Evolutionary conservation across 1,139 yeast genomes (phyloP), one percentile per base, ranked within the genome.

Genomic region (Nakaseomyces nivariensis): DNA sequence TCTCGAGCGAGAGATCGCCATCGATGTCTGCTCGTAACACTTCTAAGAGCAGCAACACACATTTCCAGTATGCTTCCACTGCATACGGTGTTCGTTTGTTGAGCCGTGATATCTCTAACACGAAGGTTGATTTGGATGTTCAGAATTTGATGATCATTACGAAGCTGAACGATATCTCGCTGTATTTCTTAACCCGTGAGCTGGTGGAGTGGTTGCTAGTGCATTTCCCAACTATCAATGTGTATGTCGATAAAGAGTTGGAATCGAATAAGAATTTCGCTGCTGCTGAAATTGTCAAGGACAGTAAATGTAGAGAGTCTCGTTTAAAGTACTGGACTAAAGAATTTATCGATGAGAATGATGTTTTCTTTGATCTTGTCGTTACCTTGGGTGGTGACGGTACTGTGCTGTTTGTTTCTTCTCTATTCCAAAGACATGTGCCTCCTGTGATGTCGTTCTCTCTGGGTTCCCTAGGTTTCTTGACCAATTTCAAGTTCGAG

Each of bases 361-460:
- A 76, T 0, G 82, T 82, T 47, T 67, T 72, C 42, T 82, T 87
- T 58, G 96, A 88, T 64, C 70, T 87, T 54, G 88, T 85, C 5
- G 74, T 87, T 29, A 85, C 96, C 0, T 67, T 86, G 33, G 96
- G 96, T 17, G 96, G 96, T 24, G 96, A 87, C 62, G 96, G 96
- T 31, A 87, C 96, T 0, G 95, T 87, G 6, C 68, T 87, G 41
- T 85, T 80, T 62, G 94, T 84, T 1, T 82, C 90, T 1, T 83
- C 85, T 45, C 67, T 87, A 47, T 87, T 87, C 67, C 95, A 87
- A 63, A 69, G 79, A 54, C 79, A 82, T 48, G 95, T 87, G 0
- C 96, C 96, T 3, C 96, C 96, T 1, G 87, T 86, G n/a, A 76
- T 86, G 59, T 80, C 89, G 31, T 87, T 87, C 67, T 75, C 90